A percentile compares a stretch with the other conserved stretches of the same genome.
phyloP scores from a whole-genome alignment of 139 green algal species.

The Eudorina sp. region DNA sequence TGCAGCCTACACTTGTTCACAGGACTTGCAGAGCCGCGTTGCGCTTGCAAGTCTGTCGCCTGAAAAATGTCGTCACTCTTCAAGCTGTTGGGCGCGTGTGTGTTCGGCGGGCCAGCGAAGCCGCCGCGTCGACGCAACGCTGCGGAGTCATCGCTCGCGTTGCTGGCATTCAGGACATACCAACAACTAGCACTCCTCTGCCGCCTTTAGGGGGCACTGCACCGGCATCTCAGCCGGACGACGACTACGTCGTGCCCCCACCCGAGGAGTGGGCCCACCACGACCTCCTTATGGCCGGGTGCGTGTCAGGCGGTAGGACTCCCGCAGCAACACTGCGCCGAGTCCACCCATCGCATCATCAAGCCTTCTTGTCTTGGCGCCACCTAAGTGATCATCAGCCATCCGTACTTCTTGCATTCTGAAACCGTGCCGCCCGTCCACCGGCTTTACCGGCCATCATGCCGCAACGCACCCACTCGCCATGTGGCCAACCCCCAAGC shows the following conservation, averaged over 20 bases:
- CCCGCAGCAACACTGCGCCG: too few species aligned
- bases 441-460: too few species aligned
- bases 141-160: neutral
- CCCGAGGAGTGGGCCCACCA: slow-evolving; percentile 39
- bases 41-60: neutral
- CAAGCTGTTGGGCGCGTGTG: neutral
- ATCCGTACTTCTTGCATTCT: too few species aligned
- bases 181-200: neutral
- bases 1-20: neutral
- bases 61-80: neutral
- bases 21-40: neutral
- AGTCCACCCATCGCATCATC: too few species aligned
- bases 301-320: too few species aligned
- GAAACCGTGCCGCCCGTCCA: too few species aligned
- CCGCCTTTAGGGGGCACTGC: neutral
- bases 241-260: slow-evolving; percentile 11
- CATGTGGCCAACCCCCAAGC: too few species aligned
- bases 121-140: neutral
- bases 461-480: too few species aligned
- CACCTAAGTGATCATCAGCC: too few species aligned
- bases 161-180: neutral
- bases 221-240: neutral
- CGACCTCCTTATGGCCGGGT: slow-evolving; percentile 40
- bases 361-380: too few species aligned
- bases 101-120: neutral